Evolutionary conservation across 768 basidiomycete genomes (phyloP).

Genomic region (Omphalotus guepiniiformis): DNA sequence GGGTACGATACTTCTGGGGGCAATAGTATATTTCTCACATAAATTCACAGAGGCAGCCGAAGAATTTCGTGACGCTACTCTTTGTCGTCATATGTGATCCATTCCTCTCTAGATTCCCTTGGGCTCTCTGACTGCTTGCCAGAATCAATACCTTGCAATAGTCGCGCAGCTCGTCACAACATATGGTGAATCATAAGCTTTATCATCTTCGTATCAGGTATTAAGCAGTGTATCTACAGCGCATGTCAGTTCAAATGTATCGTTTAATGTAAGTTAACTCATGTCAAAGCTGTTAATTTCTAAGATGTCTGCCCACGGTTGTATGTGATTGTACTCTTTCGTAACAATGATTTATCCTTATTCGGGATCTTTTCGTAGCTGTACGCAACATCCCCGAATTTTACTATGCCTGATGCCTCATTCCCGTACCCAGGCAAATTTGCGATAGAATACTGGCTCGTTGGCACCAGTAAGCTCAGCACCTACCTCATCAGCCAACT

Average conservation of each 20-base stretch:
- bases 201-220: background rate
- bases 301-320: too few species aligned
- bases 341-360: too few species aligned
- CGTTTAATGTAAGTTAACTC: background rate
- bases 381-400: too few species aligned
- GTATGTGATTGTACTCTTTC: too few species aligned
- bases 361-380: background rate
- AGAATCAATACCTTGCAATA: constrained; percentile 4
- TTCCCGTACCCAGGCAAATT: constrained; percentile 3
- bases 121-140: background rate
- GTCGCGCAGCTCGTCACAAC: constrained; percentile 1
- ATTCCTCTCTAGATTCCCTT: background rate
- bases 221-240: background rate
- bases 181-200: background rate
- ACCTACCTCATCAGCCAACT: background rate
- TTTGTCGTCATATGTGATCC: background rate
- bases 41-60: background rate
- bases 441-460: constrained; percentile 2
- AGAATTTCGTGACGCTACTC: background rate
- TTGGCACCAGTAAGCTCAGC: constrained; percentile 1
- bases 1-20: background rate
- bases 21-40: background rate
- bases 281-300: too few species aligned
- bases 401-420: too few species aligned
- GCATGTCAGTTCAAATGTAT: constrained; percentile 1